phyloP scores from a whole-genome alignment of 2,329 filamentous ascomycete species.

The Trichoderma koningiopsis region DNA sequence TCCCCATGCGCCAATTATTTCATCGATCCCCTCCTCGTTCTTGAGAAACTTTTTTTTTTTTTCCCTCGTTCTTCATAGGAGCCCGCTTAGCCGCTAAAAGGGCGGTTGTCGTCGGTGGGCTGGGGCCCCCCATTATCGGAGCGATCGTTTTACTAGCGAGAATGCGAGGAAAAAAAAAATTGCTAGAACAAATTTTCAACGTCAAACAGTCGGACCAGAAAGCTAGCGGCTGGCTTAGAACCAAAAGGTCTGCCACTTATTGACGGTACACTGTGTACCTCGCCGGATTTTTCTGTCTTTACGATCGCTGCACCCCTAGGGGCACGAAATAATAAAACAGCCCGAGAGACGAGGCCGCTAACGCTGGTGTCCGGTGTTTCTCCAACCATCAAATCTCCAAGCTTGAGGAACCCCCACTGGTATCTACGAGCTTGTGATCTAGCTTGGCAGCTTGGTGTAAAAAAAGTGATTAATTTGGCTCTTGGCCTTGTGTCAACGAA shows the following conservation, averaged over 20 bases:
- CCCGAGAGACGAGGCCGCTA: slow-evolving; percentile 15
- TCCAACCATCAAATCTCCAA: neutral
- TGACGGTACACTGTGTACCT: slow-evolving; percentile 18
- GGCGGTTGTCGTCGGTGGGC: slow-evolving; percentile 7
- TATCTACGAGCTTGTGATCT: neutral
- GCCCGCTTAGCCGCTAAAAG: slow-evolving; percentile 4
- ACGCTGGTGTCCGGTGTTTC: neutral
- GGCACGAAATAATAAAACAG: neutral
- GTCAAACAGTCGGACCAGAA: neutral
- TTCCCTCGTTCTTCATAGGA: neutral
- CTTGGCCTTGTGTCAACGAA: slow-evolving; percentile 18
- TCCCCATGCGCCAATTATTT: slow-evolving; percentile 8
- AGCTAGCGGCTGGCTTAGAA: slow-evolving; percentile 8
- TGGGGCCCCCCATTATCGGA: neutral
- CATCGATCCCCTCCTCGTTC: neutral
- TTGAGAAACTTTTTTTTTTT: slow-evolving; percentile 6
- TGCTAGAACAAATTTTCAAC: slow-evolving; percentile 10
- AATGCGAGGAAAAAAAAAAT: neutral
- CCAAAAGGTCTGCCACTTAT: neutral
- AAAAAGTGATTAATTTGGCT: slow-evolving; percentile 10
- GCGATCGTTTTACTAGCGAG: slow-evolving; percentile 16
- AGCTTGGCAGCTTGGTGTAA: neutral
- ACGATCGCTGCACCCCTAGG: slow-evolving; percentile 14
- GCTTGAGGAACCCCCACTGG: neutral
- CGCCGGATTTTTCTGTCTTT: neutral